These are phyloP conservation scores for Galerina marginata DNA, from an alignment of 768 basidiomycete genomes.

Conservation along the genomic window DNA sequence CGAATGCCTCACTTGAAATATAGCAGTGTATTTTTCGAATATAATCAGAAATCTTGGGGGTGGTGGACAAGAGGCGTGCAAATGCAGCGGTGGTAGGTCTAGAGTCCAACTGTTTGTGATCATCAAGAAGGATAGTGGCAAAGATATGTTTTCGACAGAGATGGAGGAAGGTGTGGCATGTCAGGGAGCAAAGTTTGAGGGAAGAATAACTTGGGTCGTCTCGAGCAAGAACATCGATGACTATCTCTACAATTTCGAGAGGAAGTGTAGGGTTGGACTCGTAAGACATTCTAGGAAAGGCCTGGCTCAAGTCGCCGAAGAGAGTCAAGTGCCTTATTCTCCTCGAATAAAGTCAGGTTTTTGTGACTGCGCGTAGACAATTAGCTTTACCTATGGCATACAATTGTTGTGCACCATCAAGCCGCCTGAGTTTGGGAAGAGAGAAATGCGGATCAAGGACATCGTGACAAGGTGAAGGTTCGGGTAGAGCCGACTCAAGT, in stretches of 20 bases:
- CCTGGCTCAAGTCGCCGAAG: too few relatives aligned
- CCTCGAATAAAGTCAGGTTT: too few relatives aligned
- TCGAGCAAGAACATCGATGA: slow-evolving; percentile 8
- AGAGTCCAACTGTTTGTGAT: neutral
- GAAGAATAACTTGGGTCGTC: neutral
- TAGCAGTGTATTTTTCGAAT: neutral
- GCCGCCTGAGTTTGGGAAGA: too few relatives aligned
- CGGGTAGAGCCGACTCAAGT: too few relatives aligned
- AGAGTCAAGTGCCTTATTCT: too few relatives aligned
- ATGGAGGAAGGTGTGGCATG: neutral
- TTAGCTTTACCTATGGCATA: too few relatives aligned
- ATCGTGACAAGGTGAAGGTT: too few relatives aligned
- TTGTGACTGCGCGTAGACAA: too few relatives aligned
- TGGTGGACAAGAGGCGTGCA: neutral
- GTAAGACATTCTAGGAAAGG: too few relatives aligned
- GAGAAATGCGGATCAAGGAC: too few relatives aligned
- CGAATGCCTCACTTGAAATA: neutral
- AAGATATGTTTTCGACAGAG: slow-evolving; percentile 10
- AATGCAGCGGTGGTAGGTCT: neutral
- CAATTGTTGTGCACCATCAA: too few relatives aligned
- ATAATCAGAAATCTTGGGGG: neutral
- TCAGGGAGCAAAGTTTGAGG: slow-evolving; percentile 5
- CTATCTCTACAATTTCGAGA: slow-evolving; percentile 1
- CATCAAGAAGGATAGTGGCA: neutral
- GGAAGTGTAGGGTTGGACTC: neutral